Percentiles rank a stretch among this genome's conserved stretches.
Conservation (phyloP, 169 alveolate genomes). For the Plasmodium coatneyi region DNA sequence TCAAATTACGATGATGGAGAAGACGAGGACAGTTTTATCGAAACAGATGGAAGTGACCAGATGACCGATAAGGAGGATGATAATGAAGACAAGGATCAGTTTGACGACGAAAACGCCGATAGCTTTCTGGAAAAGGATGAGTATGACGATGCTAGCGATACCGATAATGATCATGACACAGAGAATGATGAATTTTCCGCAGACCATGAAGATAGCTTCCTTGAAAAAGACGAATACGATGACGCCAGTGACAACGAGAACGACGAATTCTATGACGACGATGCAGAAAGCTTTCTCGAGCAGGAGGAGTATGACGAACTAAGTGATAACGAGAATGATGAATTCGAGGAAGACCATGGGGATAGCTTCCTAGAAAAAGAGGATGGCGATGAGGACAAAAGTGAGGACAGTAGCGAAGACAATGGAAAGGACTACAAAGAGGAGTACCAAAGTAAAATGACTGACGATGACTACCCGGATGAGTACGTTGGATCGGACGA, state of each 20-base stretch:
- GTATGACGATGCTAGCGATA: not conserved
- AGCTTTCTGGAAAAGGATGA: not conserved
- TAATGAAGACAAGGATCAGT: not conserved
- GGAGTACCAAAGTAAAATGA: not conserved
- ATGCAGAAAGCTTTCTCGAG: slow-evolving; percentile 39
- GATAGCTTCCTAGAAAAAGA: not conserved
- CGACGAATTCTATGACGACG: slow-evolving; percentile 3
- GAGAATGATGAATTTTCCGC: not conserved
- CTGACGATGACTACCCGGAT: not conserved
- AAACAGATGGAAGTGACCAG: not conserved
- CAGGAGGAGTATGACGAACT: not conserved
- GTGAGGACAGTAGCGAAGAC: slow-evolving; percentile 1
- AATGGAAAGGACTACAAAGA: slow-evolving; percentile 20
- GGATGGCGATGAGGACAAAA: not conserved
- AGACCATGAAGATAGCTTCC: slow-evolving; percentile 3
- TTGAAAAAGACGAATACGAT: slow-evolving; percentile 48
- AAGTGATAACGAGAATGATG: not conserved
- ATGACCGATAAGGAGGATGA: not conserved
- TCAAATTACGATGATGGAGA: not conserved
- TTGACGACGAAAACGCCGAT: not conserved
- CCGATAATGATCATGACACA: not conserved
- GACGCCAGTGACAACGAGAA: slow-evolving; percentile 3
- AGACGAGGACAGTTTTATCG: slow-evolving; percentile 31
- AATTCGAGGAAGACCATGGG: not conserved
- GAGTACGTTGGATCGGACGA: not conserved